These are phyloP conservation scores for Hyparrhenia diplandra DNA, from an alignment of 176 grass and related monocot species.

Conservation along the genomic window DNA sequence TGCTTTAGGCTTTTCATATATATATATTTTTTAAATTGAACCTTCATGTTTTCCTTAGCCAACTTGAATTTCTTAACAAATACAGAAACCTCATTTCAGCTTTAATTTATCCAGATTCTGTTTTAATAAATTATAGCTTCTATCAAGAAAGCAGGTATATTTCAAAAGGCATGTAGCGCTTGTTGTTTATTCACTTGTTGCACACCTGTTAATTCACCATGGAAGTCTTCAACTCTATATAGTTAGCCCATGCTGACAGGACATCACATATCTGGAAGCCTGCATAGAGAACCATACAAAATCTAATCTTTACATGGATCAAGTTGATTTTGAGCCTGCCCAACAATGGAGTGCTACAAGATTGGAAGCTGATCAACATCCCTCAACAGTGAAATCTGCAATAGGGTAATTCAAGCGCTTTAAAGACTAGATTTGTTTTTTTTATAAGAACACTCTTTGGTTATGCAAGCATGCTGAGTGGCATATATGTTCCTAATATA, in stretches of 20 bases:
- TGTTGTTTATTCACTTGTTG: slow-evolving; percentile 9
- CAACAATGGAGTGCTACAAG: slow-evolving; percentile 84
- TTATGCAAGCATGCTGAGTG: slow-evolving; percentile 13
- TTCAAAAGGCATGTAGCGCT: neutral
- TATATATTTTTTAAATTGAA: neutral
- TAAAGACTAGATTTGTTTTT: neutral
- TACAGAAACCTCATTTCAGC: neutral
- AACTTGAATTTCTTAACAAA: slow-evolving; percentile 21
- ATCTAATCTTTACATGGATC: slow-evolving; percentile 98
- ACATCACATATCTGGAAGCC: slow-evolving; percentile 90
- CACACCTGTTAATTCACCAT: slow-evolving; percentile 19
- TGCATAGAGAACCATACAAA: slow-evolving; percentile 99
- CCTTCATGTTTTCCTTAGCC: neutral
- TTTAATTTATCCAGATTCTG: neutral
- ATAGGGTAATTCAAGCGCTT: slow-evolving; percentile 46
- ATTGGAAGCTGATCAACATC: slow-evolving; percentile 75
- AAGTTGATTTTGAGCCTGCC: slow-evolving; percentile 97
- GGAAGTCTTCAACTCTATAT: slow-evolving; percentile 36
- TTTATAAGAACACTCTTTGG: neutral
- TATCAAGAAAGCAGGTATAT: neutral
- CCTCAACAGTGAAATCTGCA: slow-evolving; percentile 52
- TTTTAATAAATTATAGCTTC: slow-evolving; percentile 12
- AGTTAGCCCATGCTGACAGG: slow-evolving; percentile 50
- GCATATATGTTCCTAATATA: neutral
- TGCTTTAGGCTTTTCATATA: neutral